Conservation (phyloP, 2,329 filamentous ascomycete genomes). For the Colletotrichum orbiculare region DNA sequence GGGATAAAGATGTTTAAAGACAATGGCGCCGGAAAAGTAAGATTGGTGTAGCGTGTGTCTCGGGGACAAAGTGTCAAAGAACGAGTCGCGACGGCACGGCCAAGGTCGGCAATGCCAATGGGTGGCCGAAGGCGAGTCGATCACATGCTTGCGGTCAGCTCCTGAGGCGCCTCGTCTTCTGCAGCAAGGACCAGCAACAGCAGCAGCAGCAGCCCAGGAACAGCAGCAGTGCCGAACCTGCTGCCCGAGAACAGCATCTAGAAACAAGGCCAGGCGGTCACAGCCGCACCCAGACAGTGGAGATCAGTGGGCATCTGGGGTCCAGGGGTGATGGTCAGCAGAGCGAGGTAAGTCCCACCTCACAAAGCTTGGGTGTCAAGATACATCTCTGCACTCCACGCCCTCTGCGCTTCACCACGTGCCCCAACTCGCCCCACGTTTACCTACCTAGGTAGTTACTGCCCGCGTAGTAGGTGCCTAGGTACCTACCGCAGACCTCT, state of each 20-base stretch:
- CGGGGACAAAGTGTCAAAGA: constrained; percentile 28
- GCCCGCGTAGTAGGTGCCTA: too few species aligned
- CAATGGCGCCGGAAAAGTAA: constrained; percentile 6
- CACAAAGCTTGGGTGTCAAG: too few species aligned
- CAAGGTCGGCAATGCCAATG: constrained; percentile 29
- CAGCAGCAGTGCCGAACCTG: constrained; percentile 3
- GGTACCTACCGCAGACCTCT: too few species aligned
- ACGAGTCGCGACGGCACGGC: constrained; percentile 36
- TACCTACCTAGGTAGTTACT: too few species aligned
- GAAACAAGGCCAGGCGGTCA: constrained; percentile 7
- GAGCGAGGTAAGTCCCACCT: too few species aligned
- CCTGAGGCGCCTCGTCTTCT: background rate
- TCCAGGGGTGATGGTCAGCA: too few species aligned
- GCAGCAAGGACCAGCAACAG: background rate
- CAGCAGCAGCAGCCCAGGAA: background rate
- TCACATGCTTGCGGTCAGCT: constrained; percentile 31
- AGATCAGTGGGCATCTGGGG: background rate
- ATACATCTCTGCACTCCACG: too few species aligned
- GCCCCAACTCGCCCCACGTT: too few species aligned
- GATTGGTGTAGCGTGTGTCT: constrained; percentile 8
- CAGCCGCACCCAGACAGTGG: constrained; percentile 13
- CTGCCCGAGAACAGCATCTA: background rate
- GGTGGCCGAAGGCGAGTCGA: constrained; percentile 1
- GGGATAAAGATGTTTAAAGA: constrained; percentile 29
- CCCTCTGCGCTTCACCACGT: too few species aligned